A percentile compares a stretch with the other conserved stretches of the same genome.
Evolutionary conservation across 331 rosid species (phyloP).

Genomic region (Pyrus hybrid): DNA sequence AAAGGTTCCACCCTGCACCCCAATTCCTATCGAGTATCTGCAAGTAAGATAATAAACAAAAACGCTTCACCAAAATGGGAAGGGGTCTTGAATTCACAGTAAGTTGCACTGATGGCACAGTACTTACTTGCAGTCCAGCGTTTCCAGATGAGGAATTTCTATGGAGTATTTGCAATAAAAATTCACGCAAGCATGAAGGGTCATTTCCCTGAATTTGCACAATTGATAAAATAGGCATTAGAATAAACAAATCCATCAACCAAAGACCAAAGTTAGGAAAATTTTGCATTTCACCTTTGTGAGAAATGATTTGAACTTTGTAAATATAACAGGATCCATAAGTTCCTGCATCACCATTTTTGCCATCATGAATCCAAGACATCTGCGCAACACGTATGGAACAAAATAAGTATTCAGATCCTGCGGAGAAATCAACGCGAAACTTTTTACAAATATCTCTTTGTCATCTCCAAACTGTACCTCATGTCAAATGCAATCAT

Average conservation of each 20-base stretch:
- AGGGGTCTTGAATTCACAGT: background rate
- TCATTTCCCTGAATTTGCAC: constrained; percentile 73
- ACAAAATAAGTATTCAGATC: constrained; percentile 15
- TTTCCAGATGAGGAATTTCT: constrained; percentile 63
- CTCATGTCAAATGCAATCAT: constrained; percentile 99
- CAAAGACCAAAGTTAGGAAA: background rate
- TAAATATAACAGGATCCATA: constrained; percentile 68
- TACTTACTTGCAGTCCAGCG: constrained; percentile 67
- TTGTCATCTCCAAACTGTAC: constrained; percentile 32
- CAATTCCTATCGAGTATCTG: constrained; percentile 98
- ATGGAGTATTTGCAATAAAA: constrained; percentile 56
- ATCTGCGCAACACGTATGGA: constrained; percentile 44
- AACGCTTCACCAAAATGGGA: constrained; percentile 8
- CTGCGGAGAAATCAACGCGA: background rate
- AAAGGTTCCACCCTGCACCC: constrained; percentile 99
- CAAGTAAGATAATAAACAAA: constrained; percentile 16
- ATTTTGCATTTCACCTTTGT: constrained; percentile 45
- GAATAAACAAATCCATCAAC: background rate
- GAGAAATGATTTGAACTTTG: constrained; percentile 82
- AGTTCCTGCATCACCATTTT: constrained; percentile 94
- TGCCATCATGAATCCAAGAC: constrained; percentile 88
- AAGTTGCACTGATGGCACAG: background rate
- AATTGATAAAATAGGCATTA: constrained; percentile 13
- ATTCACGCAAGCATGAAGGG: constrained; percentile 90
- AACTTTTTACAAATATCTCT: constrained; percentile 4